These are phyloP conservation scores for Hypoxylon fragiforme DNA, from an alignment of 495 filamentous ascomycete species.

Conservation along the genomic window DNA sequence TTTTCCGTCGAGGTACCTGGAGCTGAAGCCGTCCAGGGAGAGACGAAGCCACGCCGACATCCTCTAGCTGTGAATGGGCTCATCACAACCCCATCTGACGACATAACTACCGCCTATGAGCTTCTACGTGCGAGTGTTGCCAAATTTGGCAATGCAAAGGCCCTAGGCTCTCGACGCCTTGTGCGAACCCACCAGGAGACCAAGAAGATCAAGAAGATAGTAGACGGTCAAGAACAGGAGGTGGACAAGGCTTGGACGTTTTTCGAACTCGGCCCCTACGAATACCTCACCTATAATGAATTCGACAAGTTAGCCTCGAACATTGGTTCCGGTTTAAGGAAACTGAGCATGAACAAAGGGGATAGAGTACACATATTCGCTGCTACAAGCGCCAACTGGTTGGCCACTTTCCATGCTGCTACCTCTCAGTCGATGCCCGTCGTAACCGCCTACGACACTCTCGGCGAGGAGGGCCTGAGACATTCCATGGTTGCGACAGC, in stretches of 20 bases:
- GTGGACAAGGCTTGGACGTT: constrained; percentile 96
- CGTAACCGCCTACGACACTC: constrained; percentile 96
- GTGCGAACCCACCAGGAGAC: constrained; percentile 86
- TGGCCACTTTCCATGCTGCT: constrained; percentile 71
- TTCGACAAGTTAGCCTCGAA: constrained; percentile 77
- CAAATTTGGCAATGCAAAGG: constrained; percentile 87
- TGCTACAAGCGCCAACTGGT: constrained; percentile 82
- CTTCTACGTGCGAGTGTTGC: constrained; percentile 76
- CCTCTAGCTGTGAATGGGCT: constrained; percentile 72
- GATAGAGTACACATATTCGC: constrained; percentile 88
- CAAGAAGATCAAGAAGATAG: constrained; percentile 95
- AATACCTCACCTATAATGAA: constrained; percentile 84
- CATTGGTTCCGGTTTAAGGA: constrained; percentile 75
- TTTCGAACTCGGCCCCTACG: constrained; percentile 89
- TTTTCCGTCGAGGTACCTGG: constrained; percentile 82
- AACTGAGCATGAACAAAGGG: constrained; percentile 72
- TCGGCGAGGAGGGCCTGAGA: constrained; percentile 88
- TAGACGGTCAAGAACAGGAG: constrained; percentile 86
- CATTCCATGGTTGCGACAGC: constrained; percentile 89
- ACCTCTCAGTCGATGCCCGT: constrained; percentile 93
- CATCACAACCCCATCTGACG: constrained; percentile 63
- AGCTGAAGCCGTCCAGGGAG: constrained; percentile 71
- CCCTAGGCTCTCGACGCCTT: constrained; percentile 76
- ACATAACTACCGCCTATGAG: constrained; percentile 83
- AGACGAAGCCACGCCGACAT: constrained; percentile 87